Percentiles rank a stretch among this genome's conserved stretches.
Conservation (phyloP, 106 monocot species). For the Dendrobium chrysotoxum region DNA sequence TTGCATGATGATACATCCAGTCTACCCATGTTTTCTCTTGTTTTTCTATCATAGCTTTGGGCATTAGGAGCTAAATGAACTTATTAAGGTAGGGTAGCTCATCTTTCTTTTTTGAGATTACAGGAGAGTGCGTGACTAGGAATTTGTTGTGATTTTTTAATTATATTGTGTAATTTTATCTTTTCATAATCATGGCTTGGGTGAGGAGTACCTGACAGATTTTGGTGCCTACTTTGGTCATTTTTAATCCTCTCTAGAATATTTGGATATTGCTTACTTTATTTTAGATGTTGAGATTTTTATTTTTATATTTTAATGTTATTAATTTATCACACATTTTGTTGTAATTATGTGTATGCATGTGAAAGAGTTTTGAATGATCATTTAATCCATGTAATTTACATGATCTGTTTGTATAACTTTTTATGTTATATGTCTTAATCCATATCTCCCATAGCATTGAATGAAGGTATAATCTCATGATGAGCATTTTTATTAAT, state of each 20-base stretch:
- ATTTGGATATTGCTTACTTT: not conserved
- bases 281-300: not conserved
- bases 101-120: not conserved
- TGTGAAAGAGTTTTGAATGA: not conserved
- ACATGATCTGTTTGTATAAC: not conserved
- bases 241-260: not conserved
- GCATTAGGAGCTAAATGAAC: no score
- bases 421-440: not conserved
- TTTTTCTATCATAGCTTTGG: not conserved
- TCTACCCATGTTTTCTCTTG: not conserved
- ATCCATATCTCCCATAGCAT: not conserved
- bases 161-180: not conserved
- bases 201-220: not conserved
- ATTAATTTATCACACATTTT: not conserved
- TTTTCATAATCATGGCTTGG: not conserved
- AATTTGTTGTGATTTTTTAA: not conserved
- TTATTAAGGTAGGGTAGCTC: not conserved
- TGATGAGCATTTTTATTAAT: not conserved
- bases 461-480: not conserved
- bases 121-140: not conserved
- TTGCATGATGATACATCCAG: not conserved
- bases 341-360: not conserved
- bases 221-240: not conserved
- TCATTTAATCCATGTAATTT: not conserved
- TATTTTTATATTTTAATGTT: not conserved